Evolutionary conservation across 169 alveolate genomes (phyloP), one percentile per base, ranked within the genome.

Genomic region (Neospora caninum): DNA sequence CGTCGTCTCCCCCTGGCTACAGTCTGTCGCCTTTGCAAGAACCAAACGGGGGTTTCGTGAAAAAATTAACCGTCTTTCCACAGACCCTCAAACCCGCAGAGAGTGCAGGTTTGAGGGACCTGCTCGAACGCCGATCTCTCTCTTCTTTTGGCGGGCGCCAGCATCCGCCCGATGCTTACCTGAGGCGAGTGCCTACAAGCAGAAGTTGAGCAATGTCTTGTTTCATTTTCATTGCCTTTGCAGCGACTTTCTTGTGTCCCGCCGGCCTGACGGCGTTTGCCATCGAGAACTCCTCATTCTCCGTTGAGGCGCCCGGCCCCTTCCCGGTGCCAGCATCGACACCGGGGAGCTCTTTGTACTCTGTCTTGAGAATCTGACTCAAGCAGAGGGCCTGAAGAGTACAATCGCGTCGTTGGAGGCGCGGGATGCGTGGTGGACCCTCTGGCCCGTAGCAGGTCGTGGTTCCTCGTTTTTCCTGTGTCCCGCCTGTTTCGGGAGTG

Each of bases 321-420:
- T 78, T 78, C 13, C 53, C 87, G 87, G 13, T 78, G 89, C 70
- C 27, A 18, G 29, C 38, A 31, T 82, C 89, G 10, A 82, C 70
- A 22, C 89, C 89, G 0, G 89, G 89, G 41, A 82, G 89, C 67
- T 82, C 89, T 82, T 82, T 82, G 89, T 41, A 82, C 31, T 82
- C 89, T 0, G 22, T 41, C 89, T 41, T 82, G 49, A 82, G 41
- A 20, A 13, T 39, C 0, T 82, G 69, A 20, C 67, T 36, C 34
- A 39, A 27, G 89, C 89, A 82, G 7, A 82, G 41, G 7, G 89
- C 89, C 89, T 82, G 29, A 25, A 1, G 0, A 29, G 25, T 43
- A n/a, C 22, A 73, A 22, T 13, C 58, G 58, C 9, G 58, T 22
- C 27, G 9, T 49, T 49, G 27, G 27, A 49, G 6, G 18, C 9